Evolutionary conservation across 2,329 filamentous ascomycete genomes (phyloP).

Genomic region (Nannizzia gypsea): DNA sequence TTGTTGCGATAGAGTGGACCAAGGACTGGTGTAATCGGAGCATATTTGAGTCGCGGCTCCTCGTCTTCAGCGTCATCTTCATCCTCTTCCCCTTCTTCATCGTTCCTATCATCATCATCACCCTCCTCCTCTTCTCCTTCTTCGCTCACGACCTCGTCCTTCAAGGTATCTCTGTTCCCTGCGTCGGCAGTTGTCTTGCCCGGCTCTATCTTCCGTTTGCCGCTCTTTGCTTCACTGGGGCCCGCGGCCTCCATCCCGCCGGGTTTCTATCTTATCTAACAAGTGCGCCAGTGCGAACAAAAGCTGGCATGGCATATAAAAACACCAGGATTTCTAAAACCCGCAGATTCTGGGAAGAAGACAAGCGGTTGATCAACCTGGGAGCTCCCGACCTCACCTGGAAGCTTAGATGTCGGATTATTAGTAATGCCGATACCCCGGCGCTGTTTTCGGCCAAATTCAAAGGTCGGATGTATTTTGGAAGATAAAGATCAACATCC

Average conservation of each 20-base stretch:
- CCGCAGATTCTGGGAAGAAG: not conserved
- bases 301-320: not conserved
- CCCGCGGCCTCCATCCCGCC: slow-evolving; percentile 31
- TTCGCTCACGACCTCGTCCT: not conserved
- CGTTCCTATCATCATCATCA: slow-evolving; percentile 29
- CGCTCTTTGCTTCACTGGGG: slow-evolving; percentile 16
- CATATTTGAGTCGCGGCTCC: slow-evolving; percentile 88
- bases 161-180: slow-evolving; percentile 7
- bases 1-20: slow-evolving; percentile 80
- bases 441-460: not conserved
- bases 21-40: slow-evolving; percentile 69
- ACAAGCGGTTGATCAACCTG: not conserved
- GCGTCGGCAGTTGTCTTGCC: slow-evolving; percentile 1
- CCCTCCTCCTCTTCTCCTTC: slow-evolving; percentile 17
- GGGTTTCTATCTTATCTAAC: slow-evolving; percentile 3
- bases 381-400: not conserved
- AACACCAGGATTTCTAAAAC: not conserved
- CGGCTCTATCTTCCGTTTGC: slow-evolving; percentile 15
- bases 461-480: too few species aligned
- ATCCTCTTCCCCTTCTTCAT: slow-evolving; percentile 51
- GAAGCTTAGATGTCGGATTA: not conserved
- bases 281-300: not conserved
- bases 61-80: slow-evolving; percentile 80
- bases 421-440: not conserved
- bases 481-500: not conserved